These are phyloP conservation scores for Lichtheimia corymbifera DNA, from an alignment of 371 early-diverging fungal genomes.

Conservation along the genomic window DNA sequence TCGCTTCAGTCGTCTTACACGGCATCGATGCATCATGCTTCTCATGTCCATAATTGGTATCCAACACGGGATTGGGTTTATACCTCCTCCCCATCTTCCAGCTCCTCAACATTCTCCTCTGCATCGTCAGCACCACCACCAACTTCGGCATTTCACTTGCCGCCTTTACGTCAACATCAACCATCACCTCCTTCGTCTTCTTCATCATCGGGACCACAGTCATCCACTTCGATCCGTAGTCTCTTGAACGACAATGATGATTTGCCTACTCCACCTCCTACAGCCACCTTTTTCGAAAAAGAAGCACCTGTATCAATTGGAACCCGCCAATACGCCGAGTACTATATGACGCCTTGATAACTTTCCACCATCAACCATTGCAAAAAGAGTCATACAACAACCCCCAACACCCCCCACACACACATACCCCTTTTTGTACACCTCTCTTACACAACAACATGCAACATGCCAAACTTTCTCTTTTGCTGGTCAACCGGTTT, in stretches of 20 bases:
- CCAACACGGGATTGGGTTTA: background rate
- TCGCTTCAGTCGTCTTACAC: too few relatives aligned
- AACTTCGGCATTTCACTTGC: conserved; percentile 14
- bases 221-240: conserved; percentile 30
- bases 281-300: conserved; percentile 13
- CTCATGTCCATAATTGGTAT: conserved; percentile 21
- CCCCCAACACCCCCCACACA: too few relatives aligned
- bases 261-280: conserved; percentile 14
- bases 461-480: too few relatives aligned
- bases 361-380: too few relatives aligned
- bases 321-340: conserved; percentile 5
- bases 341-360: background rate
- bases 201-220: conserved; percentile 26
- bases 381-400: too few relatives aligned
- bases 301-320: background rate
- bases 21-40: conserved; percentile 12
- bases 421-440: too few relatives aligned
- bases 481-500: too few relatives aligned
- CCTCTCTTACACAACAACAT: too few relatives aligned
- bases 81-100: background rate
- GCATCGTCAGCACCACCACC: conserved; percentile 11
- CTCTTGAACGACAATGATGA: conserved; percentile 30
- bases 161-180: conserved; percentile 11
- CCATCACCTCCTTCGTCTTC: conserved; percentile 20
- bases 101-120: conserved; percentile 1